Evolutionary conservation across 2,329 filamentous ascomycete species (phyloP), one percentile per base, ranked within the genome.

Genomic region (Verticillium albo-atrum): DNA sequence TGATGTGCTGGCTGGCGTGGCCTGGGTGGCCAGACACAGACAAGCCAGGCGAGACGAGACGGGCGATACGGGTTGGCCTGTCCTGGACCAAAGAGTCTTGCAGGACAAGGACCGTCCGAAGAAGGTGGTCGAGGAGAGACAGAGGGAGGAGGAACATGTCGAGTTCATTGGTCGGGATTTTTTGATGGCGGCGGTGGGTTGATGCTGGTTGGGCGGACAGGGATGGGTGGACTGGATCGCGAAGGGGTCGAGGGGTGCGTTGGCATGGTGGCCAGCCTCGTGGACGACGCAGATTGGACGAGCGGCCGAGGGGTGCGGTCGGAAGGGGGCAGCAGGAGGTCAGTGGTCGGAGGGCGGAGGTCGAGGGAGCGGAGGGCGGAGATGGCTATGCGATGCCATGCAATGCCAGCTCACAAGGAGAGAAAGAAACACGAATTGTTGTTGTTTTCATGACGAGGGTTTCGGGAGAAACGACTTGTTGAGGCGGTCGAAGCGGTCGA

Each of bases 251-350:
- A 60, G 60, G 59, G 62, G 61, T 64, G 62, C 30, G 62, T 60
- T 64, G 62, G 59, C 62, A 64, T 60, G 59, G 56, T 58, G 57
- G 59, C 57, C 58, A 57, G 55, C 61, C 53, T 64, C 63, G 64
- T 65, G 64, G 61, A 62, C 61, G 60, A 56, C 42, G 63, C 57
- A 61, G 59, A 65, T 65, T 65, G 64, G 64, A 60, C 17, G 50
- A 55, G 35, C 26, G 61, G 59, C 57, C 56, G 55, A 52, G 50
- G 57, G 59, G 62, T 56, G 54, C 42, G 25, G 26, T 37, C 37
- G 42, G 34, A 37, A 56, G 34, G 54, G 54, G 54, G n/a, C 55
- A 57, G 42, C n/a, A 6, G 42, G 28, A 57, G 42, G 55, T 47
- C 55, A 52, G 42, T 42, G 55, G 42, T 26, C 42, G 27, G 15